Evolutionary conservation across 1,284 basidiomycete genomes (phyloP), one percentile per base, ranked within the genome.

Genomic region (Ceratorhiza oryzae-sativae): DNA sequence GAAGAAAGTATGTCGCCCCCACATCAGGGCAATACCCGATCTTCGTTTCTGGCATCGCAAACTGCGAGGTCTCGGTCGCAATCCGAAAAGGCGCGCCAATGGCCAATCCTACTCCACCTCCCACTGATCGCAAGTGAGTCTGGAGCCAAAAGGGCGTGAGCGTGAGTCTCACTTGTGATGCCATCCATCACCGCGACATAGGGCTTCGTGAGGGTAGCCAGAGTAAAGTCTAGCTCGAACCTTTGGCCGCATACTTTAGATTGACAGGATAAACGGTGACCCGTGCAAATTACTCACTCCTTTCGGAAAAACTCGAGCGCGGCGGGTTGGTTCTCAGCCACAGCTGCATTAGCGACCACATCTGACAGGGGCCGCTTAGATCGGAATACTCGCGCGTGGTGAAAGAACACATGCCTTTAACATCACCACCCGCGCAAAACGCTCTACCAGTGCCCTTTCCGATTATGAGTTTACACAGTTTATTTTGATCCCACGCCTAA

Each of bases 41-140:
- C 79, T 93, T 94, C 25, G 93, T 93, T 82, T 98, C 95, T 41
- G 97, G 97, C 97, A 99, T 99, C n/a, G 95, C 92, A 79, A 96
- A 93, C 0, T 86, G 75, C 0, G 97, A 98, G 53, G 92, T 92
- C 80, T 98, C 95, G 2, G 97, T 98, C 2, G 96, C 96, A 72
- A 99, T 87, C 74, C 97, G 87, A 82, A 99, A 95, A 0, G 90
- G 87, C 3, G 95, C 96, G 75, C 93, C 89, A n/a, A 92, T 88
- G 36, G 90, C 87, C 67, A 99, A 87, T 58, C 97, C 97, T 39
- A 94, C 93, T 61, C 97, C 97, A 72, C 97, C 97, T 48, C 97
- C 97, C 92, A 98, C 95, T 95, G 75, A 45, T 68, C 59, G 48
- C 53, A 63, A 58, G 53, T 62, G 53, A 72, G 53, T 70, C 65